Conservation (phyloP, 2,329 filamentous ascomycete species). For the Diaporthe humulicola region DNA sequence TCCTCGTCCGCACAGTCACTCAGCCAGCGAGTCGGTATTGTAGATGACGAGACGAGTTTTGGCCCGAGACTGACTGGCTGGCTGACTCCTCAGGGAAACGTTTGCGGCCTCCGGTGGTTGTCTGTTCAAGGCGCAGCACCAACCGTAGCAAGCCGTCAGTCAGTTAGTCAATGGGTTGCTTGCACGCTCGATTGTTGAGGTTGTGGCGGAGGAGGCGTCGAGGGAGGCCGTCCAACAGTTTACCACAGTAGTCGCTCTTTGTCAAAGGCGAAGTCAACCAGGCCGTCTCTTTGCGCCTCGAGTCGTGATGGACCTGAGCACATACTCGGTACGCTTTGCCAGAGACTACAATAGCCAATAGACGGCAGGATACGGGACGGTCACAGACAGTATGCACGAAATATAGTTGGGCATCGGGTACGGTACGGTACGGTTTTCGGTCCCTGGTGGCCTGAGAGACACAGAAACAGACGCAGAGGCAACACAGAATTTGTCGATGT, state of each 20-base stretch:
- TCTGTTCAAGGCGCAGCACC: slow-evolving; percentile 22
- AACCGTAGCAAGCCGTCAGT: slow-evolving; percentile 8
- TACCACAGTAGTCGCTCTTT: background rate
- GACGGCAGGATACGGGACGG: background rate
- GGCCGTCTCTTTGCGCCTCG: slow-evolving; percentile 3
- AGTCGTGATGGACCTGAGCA: slow-evolving; percentile 16
- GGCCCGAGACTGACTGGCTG: slow-evolving; percentile 1
- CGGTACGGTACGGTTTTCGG: background rate
- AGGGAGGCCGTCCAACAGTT: slow-evolving; percentile 26
- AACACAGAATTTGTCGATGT: background rate
- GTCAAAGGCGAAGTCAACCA: background rate
- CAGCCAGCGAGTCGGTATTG: slow-evolving; percentile 14
- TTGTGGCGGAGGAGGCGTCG: background rate
- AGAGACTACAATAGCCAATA: background rate
- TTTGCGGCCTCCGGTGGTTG: slow-evolving; percentile 17
- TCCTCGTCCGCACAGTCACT: slow-evolving; percentile 12
- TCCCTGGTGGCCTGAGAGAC: background rate
- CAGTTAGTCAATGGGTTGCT: background rate
- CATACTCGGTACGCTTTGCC: background rate
- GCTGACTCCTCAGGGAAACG: background rate
- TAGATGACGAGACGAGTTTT: slow-evolving; percentile 6
- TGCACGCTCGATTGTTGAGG: slow-evolving; percentile 22
- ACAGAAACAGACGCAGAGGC: background rate
- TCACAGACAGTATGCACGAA: background rate
- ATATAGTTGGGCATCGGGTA: background rate